Base-by-base conservation (phyloP, 1,284 basidiomycete species). In the Rhodotorula mucilaginosa region DNA sequence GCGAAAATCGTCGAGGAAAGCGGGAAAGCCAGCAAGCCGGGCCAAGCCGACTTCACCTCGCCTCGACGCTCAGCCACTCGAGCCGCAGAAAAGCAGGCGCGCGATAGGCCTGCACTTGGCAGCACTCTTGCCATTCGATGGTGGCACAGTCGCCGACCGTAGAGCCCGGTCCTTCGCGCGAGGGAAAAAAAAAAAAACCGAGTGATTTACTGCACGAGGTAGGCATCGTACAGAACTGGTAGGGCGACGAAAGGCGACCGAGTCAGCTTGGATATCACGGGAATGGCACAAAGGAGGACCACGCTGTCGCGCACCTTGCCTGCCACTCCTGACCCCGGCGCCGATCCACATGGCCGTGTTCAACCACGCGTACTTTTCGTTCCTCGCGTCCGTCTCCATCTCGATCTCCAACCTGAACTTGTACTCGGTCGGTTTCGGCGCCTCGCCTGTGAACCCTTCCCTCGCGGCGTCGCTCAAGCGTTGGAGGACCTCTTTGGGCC, bases 211-310 rank as follows among this genome's bases (percentile, higher is more conserved):
- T 72, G 68, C 34, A 74, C 52, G 23, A 70, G 61, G 44, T 73
- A 74, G 4, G 73, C 73, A 23, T 74, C 73, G 65, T 74, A 74
- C n/a, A 74, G 61, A 6, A 74, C 73, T 74, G 65, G 39, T 2
- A 44, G 39, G 7, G 39, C 39, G 39, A 12, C 39, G 10, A 44
- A 44, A 44, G 10, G 39, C 31, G 16, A 15, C 19, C 7, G 21
- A 18, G 19, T 23, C 13, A 10, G 26, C 13, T 1, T 16, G n/a
- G n/a, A 13, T 5, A 15, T 3, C 2, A 16, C n/a, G 6, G 10
- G 5, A 23, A 47, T n/a, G 26, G 13, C 46, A 44, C 48, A 13
- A 58, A n/a, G 26, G 7, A n/a, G 15, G 44, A 15, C 47, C 16
- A 2, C 13, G 56, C 73, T 12, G 34, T 7, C 34, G 34, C 39